Evolutionary conservation across 2,329 filamentous ascomycete species (phyloP).

Genomic region (Periconia sp.): DNA sequence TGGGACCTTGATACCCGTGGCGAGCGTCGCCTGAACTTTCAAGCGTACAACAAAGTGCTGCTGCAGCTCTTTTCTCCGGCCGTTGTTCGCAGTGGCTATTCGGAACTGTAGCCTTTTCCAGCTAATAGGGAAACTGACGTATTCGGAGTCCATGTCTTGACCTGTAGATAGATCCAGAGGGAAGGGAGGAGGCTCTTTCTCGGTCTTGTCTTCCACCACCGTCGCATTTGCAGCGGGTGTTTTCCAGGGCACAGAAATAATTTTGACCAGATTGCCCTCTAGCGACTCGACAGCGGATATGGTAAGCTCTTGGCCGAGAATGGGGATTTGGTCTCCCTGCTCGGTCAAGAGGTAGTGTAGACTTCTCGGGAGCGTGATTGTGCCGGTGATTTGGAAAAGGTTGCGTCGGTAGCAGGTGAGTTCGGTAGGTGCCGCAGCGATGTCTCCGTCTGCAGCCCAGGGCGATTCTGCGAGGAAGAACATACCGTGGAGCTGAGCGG

Average conservation of each 20-base stretch:
- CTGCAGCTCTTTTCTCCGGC: slow-evolving; percentile 88
- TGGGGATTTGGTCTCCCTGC: slow-evolving; percentile 78
- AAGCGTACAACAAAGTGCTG: slow-evolving; percentile 92
- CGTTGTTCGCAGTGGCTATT: slow-evolving; percentile 95
- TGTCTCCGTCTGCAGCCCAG: slow-evolving; percentile 60
- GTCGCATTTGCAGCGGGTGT: slow-evolving; percentile 80
- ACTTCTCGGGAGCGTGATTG: slow-evolving; percentile 75
- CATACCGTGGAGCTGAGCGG: slow-evolving; percentile 82
- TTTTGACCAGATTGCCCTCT: slow-evolving; percentile 85
- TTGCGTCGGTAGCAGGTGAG: slow-evolving; percentile 95
- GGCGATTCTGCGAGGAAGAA: slow-evolving; percentile 84
- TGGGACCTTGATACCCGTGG: slow-evolving; percentile 79
- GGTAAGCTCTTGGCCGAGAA: slow-evolving; percentile 79
- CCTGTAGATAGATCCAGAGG: slow-evolving; percentile 69
- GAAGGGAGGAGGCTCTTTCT: slow-evolving; percentile 84
- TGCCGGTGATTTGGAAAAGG: slow-evolving; percentile 93
- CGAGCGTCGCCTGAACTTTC: slow-evolving; percentile 80
- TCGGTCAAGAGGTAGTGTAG: slow-evolving; percentile 81
- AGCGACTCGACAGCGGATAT: slow-evolving; percentile 94
- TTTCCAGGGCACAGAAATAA: slow-evolving; percentile 98
- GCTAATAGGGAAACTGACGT: slow-evolving; percentile 86
- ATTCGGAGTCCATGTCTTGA: slow-evolving; percentile 76
- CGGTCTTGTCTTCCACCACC: slow-evolving; percentile 63
- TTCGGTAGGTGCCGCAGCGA: slow-evolving; percentile 66
- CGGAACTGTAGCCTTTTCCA: slow-evolving; percentile 94